Conservation (phyloP, 129 eudicot genomes). For the Sambucus nigra region DNA sequence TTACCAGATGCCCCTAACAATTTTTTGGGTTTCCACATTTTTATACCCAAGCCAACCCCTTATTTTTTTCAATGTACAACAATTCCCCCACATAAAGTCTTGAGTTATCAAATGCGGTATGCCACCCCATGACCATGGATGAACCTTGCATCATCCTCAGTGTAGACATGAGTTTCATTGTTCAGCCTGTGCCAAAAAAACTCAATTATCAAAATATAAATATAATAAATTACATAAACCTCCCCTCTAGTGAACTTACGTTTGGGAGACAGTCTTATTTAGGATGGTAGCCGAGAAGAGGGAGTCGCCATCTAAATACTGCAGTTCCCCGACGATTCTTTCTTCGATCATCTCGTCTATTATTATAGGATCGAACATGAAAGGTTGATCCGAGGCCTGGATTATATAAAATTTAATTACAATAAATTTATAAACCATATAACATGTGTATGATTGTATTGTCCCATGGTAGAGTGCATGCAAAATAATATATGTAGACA, state of each 20-base stretch:
- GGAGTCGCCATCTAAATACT: constrained; percentile 40
- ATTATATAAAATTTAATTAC: too few species aligned
- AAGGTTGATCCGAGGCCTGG: constrained; percentile 51
- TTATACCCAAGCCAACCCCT: too few species aligned
- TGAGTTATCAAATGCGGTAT: constrained; percentile 13
- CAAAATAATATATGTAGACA: neutral
- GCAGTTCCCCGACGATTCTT: constrained; percentile 41
- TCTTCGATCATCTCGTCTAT: constrained; percentile 45
- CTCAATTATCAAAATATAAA: too few species aligned
- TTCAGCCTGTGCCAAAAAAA: constrained; percentile 22
- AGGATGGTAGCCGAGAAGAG: constrained; percentile 40
- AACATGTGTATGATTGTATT: too few species aligned
- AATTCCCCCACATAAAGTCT: too few species aligned
- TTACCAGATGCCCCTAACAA: too few species aligned
- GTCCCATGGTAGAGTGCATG: too few species aligned
- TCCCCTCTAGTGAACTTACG: constrained; percentile 28
- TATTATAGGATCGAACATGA: constrained; percentile 31
- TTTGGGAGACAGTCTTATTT: constrained; percentile 37
- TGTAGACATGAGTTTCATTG: constrained; percentile 49
- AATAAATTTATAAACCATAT: too few species aligned
- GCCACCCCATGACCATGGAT: constrained; percentile 41
- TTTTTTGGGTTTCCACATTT: too few species aligned
- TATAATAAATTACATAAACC: neutral
- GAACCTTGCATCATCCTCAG: constrained; percentile 49
- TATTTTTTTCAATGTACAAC: too few species aligned